phyloP scores from a whole-genome alignment of 2,329 filamentous ascomycete genomes.

The Eurotiales sp. region DNA sequence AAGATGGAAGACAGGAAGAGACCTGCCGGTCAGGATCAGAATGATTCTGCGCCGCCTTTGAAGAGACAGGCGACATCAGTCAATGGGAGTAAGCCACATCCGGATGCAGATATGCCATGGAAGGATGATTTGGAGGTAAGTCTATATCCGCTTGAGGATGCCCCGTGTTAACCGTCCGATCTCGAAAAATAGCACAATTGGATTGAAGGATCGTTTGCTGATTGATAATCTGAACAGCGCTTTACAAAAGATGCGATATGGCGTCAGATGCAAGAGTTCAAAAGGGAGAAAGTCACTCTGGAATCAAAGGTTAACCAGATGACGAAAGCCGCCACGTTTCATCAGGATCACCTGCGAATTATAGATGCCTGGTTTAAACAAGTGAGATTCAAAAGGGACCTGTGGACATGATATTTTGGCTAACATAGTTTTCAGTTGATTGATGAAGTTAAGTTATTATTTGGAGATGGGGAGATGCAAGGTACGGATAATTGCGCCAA shows the following conservation, averaged over 20 bases:
- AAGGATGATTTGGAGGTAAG: conserved; percentile 71
- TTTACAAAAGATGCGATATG: conserved; percentile 96
- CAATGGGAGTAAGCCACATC: conserved; percentile 64
- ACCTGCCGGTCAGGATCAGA: conserved; percentile 73
- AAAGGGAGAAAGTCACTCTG: conserved; percentile 77
- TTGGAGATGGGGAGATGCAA: conserved; percentile 27
- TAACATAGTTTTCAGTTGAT: conserved; percentile 31
- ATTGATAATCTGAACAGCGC: conserved; percentile 53
- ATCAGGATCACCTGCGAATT: conserved; percentile 88
- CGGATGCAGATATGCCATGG: conserved; percentile 66
- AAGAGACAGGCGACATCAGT: conserved; percentile 78
- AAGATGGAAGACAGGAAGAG: conserved; percentile 99
- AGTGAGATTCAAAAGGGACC: conserved; percentile 50
- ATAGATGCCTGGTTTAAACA: conserved; percentile 94
- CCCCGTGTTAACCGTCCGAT: neutral
- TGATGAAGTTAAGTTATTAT: conserved; percentile 45
- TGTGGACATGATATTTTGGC: neutral
- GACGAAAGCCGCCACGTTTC: conserved; percentile 71
- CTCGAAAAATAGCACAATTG: conserved; percentile 28
- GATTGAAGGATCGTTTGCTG: conserved; percentile 32
- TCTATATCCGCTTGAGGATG: conserved; percentile 34
- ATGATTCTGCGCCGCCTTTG: conserved; percentile 81
- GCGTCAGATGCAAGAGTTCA: conserved; percentile 97
- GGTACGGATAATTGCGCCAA: conserved; percentile 25
- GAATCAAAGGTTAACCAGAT: conserved; percentile 79